These are phyloP conservation scores for Aureobasidium sp. DNA, from an alignment of 2,329 filamentous ascomycete species.

Conservation along the genomic window DNA sequence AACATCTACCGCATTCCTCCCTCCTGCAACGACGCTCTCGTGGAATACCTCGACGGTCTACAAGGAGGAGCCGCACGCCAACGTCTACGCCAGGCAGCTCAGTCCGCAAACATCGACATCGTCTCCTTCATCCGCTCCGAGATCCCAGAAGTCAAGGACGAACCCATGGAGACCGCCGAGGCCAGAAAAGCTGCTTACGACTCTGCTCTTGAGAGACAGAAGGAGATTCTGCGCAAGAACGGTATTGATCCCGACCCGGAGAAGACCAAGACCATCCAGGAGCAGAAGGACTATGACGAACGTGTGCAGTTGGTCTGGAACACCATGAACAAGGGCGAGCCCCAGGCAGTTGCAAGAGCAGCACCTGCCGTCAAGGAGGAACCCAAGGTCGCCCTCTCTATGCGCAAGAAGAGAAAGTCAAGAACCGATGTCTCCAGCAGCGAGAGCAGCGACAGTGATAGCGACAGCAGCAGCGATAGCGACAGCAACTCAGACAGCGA, in stretches of 20 bases:
- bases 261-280: slow-evolving; percentile 25
- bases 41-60: slow-evolving; percentile 70
- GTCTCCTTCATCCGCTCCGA: not conserved
- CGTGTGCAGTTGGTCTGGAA: slow-evolving; percentile 20
- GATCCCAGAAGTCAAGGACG: slow-evolving; percentile 8
- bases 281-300: slow-evolving; percentile 26
- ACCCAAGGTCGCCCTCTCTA: slow-evolving; percentile 3
- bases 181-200: slow-evolving; percentile 29
- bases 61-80: slow-evolving; percentile 62
- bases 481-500: slow-evolving; percentile 8
- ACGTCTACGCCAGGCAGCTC: slow-evolving; percentile 58
- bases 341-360: not conserved
- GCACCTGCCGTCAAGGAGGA: not conserved
- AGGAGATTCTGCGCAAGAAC: slow-evolving; percentile 22
- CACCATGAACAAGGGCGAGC: slow-evolving; percentile 15
- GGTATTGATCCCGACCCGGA: slow-evolving; percentile 18
- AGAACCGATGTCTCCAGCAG: slow-evolving; percentile 24
- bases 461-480: not conserved
- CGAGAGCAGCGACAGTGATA: not conserved
- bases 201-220: slow-evolving; percentile 27
- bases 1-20: slow-evolving; percentile 62
- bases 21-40: slow-evolving; percentile 59
- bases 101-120: slow-evolving; percentile 48
- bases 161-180: slow-evolving; percentile 26
- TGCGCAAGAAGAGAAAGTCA: slow-evolving; percentile 23